phyloP scores from a whole-genome alignment of 306 rosid species.

The Quercus alba region DNA sequence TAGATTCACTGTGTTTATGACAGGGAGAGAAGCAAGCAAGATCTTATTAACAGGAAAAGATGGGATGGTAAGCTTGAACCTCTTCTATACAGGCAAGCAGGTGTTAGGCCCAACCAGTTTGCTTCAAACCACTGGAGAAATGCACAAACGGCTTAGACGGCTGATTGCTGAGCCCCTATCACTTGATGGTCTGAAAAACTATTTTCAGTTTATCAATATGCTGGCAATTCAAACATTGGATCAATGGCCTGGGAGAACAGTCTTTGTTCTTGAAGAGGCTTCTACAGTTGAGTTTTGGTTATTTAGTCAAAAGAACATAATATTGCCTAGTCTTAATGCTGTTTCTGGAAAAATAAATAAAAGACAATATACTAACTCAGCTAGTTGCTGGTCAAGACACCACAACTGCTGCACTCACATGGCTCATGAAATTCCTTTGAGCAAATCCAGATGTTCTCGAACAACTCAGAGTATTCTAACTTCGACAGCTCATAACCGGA shows the following conservation, averaged over 20 bases:
- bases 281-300: conserved; percentile 64
- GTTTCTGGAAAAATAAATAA: neutral
- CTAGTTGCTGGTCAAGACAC: conserved; percentile 92
- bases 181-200: conserved; percentile 67
- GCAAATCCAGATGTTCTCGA: conserved; percentile 69
- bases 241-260: conserved; percentile 57
- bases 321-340: neutral
- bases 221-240: conserved; percentile 62
- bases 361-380: conserved; percentile 74
- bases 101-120: conserved; percentile 79
- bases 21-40: conserved; percentile 85
- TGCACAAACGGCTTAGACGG: conserved; percentile 72
- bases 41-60: conserved; percentile 71
- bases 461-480: conserved; percentile 51
- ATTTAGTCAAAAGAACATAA: neutral
- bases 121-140: conserved; percentile 78
- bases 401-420: conserved; percentile 89
- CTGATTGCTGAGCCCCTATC: conserved; percentile 78
- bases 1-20: conserved; percentile 77
- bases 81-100: conserved; percentile 74
- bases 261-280: conserved; percentile 70
- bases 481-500: neutral
- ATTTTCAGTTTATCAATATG: conserved; percentile 66
- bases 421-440: conserved; percentile 76
- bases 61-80: conserved; percentile 79